Base-by-base conservation (phyloP, 2,329 filamentous ascomycete species). In the Geosmithia flava region DNA sequence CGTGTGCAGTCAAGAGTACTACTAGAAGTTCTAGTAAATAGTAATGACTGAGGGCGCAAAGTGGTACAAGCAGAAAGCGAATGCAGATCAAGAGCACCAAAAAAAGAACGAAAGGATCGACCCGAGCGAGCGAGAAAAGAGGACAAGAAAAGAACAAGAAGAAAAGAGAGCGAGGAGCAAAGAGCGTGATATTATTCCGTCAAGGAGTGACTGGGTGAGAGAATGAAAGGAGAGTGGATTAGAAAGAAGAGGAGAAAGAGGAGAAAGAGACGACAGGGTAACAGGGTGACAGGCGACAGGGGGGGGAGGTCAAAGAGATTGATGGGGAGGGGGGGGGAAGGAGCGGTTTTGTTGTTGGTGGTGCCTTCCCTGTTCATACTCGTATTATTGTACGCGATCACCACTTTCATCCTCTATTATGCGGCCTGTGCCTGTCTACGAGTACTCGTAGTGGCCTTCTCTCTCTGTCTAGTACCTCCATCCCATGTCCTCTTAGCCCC, bases 131-230 rank as follows among this genome's bases (percentile, higher is more conserved):
- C 27, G 29, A 45, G 16, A 33, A 16, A n/a, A n/a, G n/a, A n/a
- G 15, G 42, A 44, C 2, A 5, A 6, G 29, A 48, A 17, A 42
- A 29, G 46, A 37, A 20, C 23, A 48, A 44, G 13, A 40, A 47
- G 44, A 45, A 42, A 46, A 51, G 42, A 46, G 46, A 45, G 44
- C 47, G 47, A 50, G 51, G 56, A 55, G 53, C 27, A 42, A 43
- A 40, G 47, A 42, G 47, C 23, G 47, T 27, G 23, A 41, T 37
- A 37, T 37, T 37, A 16, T 13, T 37, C 33, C 33, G 33, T 37
- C 33, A 37, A 37, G 33, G 41, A 42, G 20, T 16, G 41, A 42
- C 17, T 42, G 41, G 8, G 20, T 6, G 17, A 10, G 41, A 42
- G 30, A 41, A 45, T 20, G 27, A 45, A 44, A 29, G 30, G 42